Evolutionary conservation across 352 stramenopile genomes (phyloP), one percentile per base, ranked within the genome.

Genomic region (Pythium sp.): DNA sequence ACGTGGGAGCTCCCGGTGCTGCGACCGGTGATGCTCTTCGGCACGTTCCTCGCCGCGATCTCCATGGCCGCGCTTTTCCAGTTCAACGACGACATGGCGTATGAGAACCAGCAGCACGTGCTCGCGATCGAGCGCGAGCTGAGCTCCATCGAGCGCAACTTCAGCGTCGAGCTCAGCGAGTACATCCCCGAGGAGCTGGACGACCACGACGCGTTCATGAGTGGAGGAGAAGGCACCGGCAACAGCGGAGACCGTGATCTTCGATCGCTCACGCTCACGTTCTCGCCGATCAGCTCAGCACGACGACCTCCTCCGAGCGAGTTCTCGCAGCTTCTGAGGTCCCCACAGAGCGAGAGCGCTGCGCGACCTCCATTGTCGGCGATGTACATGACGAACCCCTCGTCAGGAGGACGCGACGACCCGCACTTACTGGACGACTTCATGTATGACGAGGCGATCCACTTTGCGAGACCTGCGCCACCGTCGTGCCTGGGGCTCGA

Each of bases 81-180:
- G 59, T 89, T 97, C 66, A 81, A 93, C 62, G 89, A 97, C 64
- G 88, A 93, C 69, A 58, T 84, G 20, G 82, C 89, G 8, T 87
- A 79, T 49, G 85, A 94, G 68, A 91, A 90, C 62, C 71, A 86
- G 15, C 70, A 84, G 67, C 74, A 81, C 20, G 68, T 84, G 41
- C 49, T 89, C 11, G 75, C 69, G 0, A 73, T 91, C 30, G 86
- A 94, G 67, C 78, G 79, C 5, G 81, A 92, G 36, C 62, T 88
- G 18, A 70, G 73, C 65, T 90, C 86, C 3, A 93, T 93, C 47
- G 81, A 80, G 34, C 78, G 81, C 22, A 80, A 89, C 62, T 89
- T 91, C 49, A 81, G 78, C 14, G 71, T 73, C n/a, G 81, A 90
- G 26, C 69, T 81, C 15, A 90, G 77, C 66, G 68, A 82, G 34